Base-by-base conservation (phyloP, 768 basidiomycete species). In the Xerocomellus chrysenteron region DNA sequence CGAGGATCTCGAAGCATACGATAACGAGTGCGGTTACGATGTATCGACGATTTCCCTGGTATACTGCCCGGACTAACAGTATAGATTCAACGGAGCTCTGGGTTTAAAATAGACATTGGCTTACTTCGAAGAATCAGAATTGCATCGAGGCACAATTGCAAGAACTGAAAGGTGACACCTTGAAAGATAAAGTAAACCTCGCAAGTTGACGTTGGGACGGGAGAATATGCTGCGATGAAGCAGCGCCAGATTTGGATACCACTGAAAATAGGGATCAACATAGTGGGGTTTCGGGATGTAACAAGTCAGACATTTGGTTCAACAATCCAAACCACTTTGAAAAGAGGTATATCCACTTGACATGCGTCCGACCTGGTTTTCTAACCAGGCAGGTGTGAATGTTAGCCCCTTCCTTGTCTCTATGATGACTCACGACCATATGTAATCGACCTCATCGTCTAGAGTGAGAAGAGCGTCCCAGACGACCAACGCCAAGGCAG, bases 321-420 rank as follows among this genome's bases (percentile, higher is more conserved):
- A 52, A 3, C 33, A 66, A 17, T 51, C 66, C 65, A 43, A 65
- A 65, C 66, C 65, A 68, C 54, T 39, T 66, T 1, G 66, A 28
- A 17, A 66, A 57, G 26, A 66, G 48, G 47, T 57, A 66, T 52
- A 66, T 59, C 50, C 60, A 56, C 39, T 68, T 66, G 30, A 68
- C 46, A 12, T 57, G 24, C 14, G 28, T 10, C 19, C 57, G 21
- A 24, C 32, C n/a, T 2, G 57, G n/a, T 33, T 55, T 56, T 47
- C 65, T 66, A 32, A 36, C 14, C 33, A 32, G 40, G 17, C 1
- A 7, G 2, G 10, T 12, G 17, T 56, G n/a, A 33, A 13, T 17
- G 32, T 32, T 24, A 35, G 12, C 8, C 11, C 28, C 5, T 33
- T 28, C 3, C 0, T 32, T 12, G n/a, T 40, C 35, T 28, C 17